phyloP scores from a whole-genome alignment of 371 early-diverging fungal genomes.

The Modicella reniformis region DNA sequence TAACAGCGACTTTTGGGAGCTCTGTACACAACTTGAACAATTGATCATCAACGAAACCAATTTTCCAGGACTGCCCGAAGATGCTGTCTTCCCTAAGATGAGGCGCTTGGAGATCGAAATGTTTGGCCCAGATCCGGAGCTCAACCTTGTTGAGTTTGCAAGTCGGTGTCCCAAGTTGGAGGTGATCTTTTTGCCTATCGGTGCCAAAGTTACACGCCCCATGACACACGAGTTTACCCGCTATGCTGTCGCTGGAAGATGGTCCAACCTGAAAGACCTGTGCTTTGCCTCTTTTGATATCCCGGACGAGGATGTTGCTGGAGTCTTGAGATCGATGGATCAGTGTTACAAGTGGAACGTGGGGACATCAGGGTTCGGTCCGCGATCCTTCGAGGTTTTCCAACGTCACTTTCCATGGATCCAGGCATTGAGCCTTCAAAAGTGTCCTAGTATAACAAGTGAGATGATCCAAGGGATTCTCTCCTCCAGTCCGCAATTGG shows the following conservation, averaged over 20 bases:
- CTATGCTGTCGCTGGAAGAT: neutral
- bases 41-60: too few species aligned
- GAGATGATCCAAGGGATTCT: constrained; percentile 3
- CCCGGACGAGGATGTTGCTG: neutral
- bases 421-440: neutral
- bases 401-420: neutral
- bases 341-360: neutral
- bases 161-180: constrained; percentile 5
- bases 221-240: neutral
- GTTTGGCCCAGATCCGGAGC: too few species aligned
- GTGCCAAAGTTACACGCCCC: neutral
- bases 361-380: neutral
- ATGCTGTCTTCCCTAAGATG: too few species aligned
- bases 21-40: too few species aligned
- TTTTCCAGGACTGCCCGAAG: too few species aligned
- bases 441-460: neutral
- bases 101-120: too few species aligned
- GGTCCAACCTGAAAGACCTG: neutral
- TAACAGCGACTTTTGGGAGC: too few species aligned
- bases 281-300: neutral
- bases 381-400: neutral
- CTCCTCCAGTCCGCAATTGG: constrained; percentile 1
- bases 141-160: too few species aligned
- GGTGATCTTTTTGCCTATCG: neutral
- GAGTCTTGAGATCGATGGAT: neutral